These are phyloP conservation scores for Ustilago tritici DNA, from an alignment of 1,284 basidiomycete species.

Conservation along the genomic window DNA sequence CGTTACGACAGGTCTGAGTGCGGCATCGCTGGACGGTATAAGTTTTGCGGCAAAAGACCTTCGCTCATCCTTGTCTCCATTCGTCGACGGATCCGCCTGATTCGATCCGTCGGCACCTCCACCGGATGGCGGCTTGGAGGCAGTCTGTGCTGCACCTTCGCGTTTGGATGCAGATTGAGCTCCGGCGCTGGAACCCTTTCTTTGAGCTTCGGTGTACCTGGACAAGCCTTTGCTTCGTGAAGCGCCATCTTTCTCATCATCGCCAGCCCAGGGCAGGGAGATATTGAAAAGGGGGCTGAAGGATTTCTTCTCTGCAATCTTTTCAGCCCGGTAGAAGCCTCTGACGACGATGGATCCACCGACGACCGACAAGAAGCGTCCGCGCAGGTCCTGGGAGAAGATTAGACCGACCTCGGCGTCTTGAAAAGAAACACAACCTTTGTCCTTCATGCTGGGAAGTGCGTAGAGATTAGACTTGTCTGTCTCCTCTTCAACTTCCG, in stretches of 20 bases:
- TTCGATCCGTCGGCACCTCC: conserved; percentile 44
- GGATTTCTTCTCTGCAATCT: conserved; percentile 41
- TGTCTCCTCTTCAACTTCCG: conserved; percentile 36
- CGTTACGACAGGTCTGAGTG: conserved; percentile 38
- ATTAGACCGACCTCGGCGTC: conserved; percentile 68
- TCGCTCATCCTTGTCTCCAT: conserved; percentile 40
- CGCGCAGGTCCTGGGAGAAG: conserved; percentile 59
- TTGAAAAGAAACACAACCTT: conserved; percentile 65
- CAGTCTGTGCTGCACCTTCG: conserved; percentile 47
- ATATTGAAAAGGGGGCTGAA: conserved; percentile 35
- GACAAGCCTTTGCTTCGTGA: conserved; percentile 6
- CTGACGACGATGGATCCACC: conserved; percentile 61
- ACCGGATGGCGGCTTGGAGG: conserved; percentile 35
- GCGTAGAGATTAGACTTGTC: conserved; percentile 51
- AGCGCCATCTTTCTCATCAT: conserved; percentile 16
- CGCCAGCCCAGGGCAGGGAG: conserved; percentile 44
- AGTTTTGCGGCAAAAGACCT: conserved; percentile 42
- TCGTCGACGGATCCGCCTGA: conserved; percentile 8
- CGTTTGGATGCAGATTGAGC: conserved; percentile 37
- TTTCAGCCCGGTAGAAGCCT: conserved; percentile 61
- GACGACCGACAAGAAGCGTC: conserved; percentile 57
- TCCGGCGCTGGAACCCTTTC: conserved; percentile 34
- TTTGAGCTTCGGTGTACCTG: conserved; percentile 16
- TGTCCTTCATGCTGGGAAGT: conserved; percentile 60
- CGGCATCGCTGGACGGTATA: conserved; percentile 51